Base-by-base conservation (phyloP, 306 rosid species). In the Trifolium subterraneum region DNA sequence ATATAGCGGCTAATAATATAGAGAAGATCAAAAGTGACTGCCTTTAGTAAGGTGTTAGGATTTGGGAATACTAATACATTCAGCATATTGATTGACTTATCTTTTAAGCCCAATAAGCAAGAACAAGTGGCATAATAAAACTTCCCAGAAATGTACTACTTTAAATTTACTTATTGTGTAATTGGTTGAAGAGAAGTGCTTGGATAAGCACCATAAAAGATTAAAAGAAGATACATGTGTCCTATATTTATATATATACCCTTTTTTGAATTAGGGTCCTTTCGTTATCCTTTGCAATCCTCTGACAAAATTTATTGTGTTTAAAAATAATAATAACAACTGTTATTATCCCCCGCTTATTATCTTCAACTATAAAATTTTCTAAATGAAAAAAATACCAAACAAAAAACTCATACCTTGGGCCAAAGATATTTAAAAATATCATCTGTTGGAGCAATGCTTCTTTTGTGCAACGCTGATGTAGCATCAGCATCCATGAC, bases 401-500 rank as follows among this genome's bases (percentile, higher is more conserved):
- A 38, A 16, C 38, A 38, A 19, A 61, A 55, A 54, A 71, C 47
- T 14, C 73, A 72, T 76, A 94, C 99, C 98, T 86, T 78, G 63
- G 64, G 77, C 97, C 92, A 92, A 78, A 56, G 77, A 82, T 82
- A 94, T 82, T 94, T 94, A 86, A 84, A 94, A 87, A 81, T 83
- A 83, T 94, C 99, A 83, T 94, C 90, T 0, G 98, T 92, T 50
- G 96, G 78, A 80, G 84, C 77, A 82, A 94, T 66, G 41, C 84
- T 95, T 78, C 68, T 85, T 64, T 85, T 88, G 80, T 84, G 93
- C 86, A 94, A 84, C 63, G 90, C 73, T 29, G 99, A 84, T 47
- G 98, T 92, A 29, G 98, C 96, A 78, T 94, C 97, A 35, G 93
- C 99, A 84, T 90, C 95, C 99, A 94, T 83, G 71, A 82, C 84